A percentile compares a stretch with the other conserved stretches of the same genome.
These are phyloP conservation scores for Powellomyces hirtus DNA, from an alignment of 192 early-diverging fungal genomes.

Conservation along the genomic window DNA sequence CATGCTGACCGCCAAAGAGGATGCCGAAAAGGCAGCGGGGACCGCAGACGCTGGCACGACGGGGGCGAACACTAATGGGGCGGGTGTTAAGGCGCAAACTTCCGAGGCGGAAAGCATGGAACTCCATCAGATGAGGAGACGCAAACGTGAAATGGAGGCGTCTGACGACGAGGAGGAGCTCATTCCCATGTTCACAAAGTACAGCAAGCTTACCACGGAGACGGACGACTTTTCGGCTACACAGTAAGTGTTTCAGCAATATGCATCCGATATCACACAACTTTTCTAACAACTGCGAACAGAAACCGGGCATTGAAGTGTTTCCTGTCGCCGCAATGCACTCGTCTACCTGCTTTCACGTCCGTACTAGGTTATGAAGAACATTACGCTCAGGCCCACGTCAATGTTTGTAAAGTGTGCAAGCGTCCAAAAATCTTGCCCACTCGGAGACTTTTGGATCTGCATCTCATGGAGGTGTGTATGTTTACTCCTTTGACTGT, in stretches of 20 bases:
- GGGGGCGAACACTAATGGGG: no score
- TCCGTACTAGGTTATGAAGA: slow-evolving; percentile 24
- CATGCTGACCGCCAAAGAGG: no score
- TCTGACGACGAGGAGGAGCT: neutral
- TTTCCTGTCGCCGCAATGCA: slow-evolving; percentile 2
- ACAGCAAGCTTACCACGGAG: neutral
- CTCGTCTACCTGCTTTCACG: neutral
- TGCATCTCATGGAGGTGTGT: slow-evolving; percentile 35
- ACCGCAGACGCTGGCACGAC: no score
- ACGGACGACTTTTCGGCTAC: neutral
- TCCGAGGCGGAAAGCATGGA: no score
- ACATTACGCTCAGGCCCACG: slow-evolving; percentile 29
- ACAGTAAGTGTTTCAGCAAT: neutral
- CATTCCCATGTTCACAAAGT: neutral
- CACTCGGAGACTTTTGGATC: slow-evolving; percentile 25
- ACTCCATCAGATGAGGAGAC: no score
- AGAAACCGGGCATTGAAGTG: neutral
- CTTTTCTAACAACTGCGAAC: neutral
- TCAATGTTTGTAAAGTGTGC: slow-evolving; percentile 30
- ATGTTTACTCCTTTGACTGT: slow-evolving; percentile 7
- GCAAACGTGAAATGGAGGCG: no score
- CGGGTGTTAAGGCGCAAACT: no score
- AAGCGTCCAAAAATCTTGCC: slow-evolving; percentile 30
- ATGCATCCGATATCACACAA: neutral
- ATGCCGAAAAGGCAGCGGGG: no score